Percentiles rank a stretch among this genome's conserved stretches.
These are phyloP conservation scores for Apiospora hydei DNA, from an alignment of 2,329 filamentous ascomycete species.

Conservation along the genomic window DNA sequence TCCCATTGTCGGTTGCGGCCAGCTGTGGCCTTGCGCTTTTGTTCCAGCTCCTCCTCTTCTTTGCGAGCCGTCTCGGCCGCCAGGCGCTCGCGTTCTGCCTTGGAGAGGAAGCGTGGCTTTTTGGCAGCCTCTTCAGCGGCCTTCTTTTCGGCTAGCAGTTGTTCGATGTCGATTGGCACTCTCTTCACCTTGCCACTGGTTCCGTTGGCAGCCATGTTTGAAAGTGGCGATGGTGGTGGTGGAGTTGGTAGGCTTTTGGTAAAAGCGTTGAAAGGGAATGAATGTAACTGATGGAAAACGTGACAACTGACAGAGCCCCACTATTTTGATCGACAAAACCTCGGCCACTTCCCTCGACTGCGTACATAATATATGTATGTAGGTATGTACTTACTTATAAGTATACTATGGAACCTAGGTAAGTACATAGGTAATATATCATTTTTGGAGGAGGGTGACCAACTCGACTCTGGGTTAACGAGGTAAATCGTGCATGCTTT, in stretches of 20 bases:
- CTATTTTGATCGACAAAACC: no score
- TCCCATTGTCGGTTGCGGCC: constrained; percentile 46
- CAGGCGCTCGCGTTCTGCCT: constrained; percentile 74
- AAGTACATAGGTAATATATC: no score
- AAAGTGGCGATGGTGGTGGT: not conserved
- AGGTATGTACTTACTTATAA: no score
- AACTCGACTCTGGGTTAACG: no score
- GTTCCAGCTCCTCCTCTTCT: constrained; percentile 58
- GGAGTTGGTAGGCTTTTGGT: not conserved
- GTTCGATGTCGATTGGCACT: constrained; percentile 79
- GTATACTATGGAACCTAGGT: no score
- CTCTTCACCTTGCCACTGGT: constrained; percentile 32
- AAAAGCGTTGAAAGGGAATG: not conserved
- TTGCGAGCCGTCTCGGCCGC: constrained; percentile 76
- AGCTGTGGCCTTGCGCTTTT: constrained; percentile 31
- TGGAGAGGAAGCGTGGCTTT: constrained; percentile 84
- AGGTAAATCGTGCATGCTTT: no score
- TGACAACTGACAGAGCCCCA: no score
- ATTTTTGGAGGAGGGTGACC: no score
- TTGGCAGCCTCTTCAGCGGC: constrained; percentile 79
- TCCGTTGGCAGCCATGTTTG: constrained; percentile 30
- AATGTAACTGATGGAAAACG: not conserved
- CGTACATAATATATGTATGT: no score
- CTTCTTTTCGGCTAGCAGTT: constrained; percentile 84
- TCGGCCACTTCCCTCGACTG: no score